phyloP scores from a whole-genome alignment of 352 stramenopile species.

The Globisporangium sylvaticum region DNA sequence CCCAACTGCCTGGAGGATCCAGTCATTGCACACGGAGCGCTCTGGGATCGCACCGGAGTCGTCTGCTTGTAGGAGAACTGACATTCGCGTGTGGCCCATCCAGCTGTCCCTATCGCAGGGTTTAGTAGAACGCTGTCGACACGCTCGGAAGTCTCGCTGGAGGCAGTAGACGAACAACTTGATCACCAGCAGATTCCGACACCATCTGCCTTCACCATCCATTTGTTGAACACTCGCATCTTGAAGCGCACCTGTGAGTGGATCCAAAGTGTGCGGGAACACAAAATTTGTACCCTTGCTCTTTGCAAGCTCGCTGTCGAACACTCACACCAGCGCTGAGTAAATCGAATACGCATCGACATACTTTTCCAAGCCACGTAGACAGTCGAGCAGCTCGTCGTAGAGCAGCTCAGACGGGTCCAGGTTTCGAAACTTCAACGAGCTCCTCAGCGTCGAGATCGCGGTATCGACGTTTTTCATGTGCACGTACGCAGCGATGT shows the following conservation, averaged over 20 bases:
- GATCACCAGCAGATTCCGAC: not conserved
- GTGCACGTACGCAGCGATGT: not conserved
- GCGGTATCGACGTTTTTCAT: not conserved
- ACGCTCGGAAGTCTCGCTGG: not conserved
- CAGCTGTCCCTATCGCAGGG: not conserved
- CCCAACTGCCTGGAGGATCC: not conserved
- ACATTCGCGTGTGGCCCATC: not conserved
- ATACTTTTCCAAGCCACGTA: not conserved
- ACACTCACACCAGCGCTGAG: not conserved
- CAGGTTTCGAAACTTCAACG: not conserved
- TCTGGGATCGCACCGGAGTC: not conserved
- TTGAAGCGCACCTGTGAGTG: not conserved
- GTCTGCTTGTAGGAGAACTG: not conserved
- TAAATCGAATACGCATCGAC: not conserved
- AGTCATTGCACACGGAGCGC: not conserved
- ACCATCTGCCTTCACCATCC: not conserved
- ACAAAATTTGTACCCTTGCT: not conserved
- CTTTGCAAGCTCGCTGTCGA: not conserved
- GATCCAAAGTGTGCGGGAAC: not conserved
- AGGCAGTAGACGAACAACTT: not conserved
- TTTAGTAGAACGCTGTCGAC: not conserved
- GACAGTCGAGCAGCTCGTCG: slow-evolving; percentile 1
- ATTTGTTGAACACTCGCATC: not conserved
- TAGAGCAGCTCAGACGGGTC: not conserved
- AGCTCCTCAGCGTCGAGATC: not conserved